Percentiles rank a stretch among this genome's conserved stretches.
phyloP scores from a whole-genome alignment of 345 rosid genomes.

The Psidium friedrichsthalianum region DNA sequence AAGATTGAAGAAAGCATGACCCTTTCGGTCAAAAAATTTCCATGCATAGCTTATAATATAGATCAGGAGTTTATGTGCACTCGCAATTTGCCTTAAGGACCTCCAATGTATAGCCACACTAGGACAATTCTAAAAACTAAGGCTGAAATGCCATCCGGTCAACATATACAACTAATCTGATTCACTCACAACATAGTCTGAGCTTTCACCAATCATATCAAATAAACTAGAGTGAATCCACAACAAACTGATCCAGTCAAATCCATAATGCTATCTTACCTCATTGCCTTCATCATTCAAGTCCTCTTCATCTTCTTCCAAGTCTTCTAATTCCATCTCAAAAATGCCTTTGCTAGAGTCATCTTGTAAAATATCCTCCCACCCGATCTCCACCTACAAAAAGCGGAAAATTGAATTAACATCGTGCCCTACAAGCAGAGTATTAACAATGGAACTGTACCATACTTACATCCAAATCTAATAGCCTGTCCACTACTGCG shows the following conservation, averaged over 20 bases:
- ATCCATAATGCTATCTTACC: slow-evolving; percentile 19
- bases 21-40: neutral
- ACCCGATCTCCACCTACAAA: slow-evolving; percentile 59
- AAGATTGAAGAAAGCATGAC: neutral
- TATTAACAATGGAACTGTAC: neutral
- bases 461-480: slow-evolving; percentile 84
- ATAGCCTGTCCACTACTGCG: slow-evolving; percentile 63
- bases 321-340: slow-evolving; percentile 71
- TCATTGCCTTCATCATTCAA: slow-evolving; percentile 24
- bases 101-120: neutral
- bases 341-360: slow-evolving; percentile 72
- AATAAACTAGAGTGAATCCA: neutral
- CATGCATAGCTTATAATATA: neutral
- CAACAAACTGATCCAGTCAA: neutral
- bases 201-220: neutral
- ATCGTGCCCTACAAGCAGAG: neutral
- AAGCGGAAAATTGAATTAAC: neutral
- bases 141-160: neutral
- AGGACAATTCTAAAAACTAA: neutral
- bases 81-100: neutral
- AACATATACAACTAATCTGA: neutral
- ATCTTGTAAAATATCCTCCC: slow-evolving; percentile 64
- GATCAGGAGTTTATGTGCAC: neutral
- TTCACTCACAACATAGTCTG: neutral
- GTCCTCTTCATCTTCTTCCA: slow-evolving; percentile 24